Conservation (phyloP, 352 stramenopile genomes). For the Blastocystis sp. region DNA sequence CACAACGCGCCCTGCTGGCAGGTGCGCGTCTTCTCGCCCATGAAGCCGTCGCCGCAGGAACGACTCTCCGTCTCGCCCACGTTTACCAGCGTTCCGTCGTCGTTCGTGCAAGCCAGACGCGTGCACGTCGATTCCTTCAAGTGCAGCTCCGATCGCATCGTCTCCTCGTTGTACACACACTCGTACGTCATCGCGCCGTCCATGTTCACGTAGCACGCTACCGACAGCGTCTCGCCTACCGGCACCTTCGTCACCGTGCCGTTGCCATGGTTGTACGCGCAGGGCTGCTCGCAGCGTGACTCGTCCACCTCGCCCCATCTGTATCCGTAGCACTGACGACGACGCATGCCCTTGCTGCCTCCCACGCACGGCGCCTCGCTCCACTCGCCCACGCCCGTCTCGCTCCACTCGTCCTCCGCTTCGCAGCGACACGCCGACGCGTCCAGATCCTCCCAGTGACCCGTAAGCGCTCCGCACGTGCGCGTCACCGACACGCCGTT, state of each 20-base stretch:
- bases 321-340: slow-evolving; percentile 8
- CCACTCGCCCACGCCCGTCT: slow-evolving; percentile 21
- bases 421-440: background rate
- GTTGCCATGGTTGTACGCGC: background rate
- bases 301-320: slow-evolving; percentile 23
- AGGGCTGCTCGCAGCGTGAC: background rate
- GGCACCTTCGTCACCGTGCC: background rate
- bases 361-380: background rate
- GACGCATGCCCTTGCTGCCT: background rate
- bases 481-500: slow-evolving; percentile 6
- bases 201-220: slow-evolving; percentile 31
- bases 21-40: background rate
- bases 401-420: background rate
- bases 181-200: background rate
- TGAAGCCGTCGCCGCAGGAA: slow-evolving; percentile 2
- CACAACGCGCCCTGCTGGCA: background rate
- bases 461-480: background rate
- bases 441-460: slow-evolving; percentile 33
- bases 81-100: background rate
- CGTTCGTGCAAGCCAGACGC: background rate
- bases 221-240: slow-evolving; percentile 6
- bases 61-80: slow-evolving; percentile 15
- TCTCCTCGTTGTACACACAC: slow-evolving; percentile 18
- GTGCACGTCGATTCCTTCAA: background rate
- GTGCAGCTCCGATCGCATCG: background rate